Evolutionary conservation across 2,329 filamentous ascomycete genomes (phyloP).

Genomic region (Pseudogymnoascus sp.): DNA sequence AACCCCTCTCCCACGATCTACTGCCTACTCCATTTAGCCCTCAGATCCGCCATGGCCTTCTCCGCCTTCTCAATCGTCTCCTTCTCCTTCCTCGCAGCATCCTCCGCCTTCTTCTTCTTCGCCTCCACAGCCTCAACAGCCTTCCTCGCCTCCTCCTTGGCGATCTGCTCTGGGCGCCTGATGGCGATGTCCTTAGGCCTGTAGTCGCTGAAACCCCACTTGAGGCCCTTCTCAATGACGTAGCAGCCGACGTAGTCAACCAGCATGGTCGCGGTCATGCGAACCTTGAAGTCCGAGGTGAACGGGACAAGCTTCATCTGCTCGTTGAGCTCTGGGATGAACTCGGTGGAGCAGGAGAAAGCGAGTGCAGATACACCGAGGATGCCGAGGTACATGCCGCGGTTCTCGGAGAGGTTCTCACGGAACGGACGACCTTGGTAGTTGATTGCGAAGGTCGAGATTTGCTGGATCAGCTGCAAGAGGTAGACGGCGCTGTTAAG

Average conservation of each 20-base stretch:
- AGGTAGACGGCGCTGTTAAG: conserved; percentile 97
- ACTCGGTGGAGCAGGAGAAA: conserved; percentile 90
- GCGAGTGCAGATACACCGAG: conserved; percentile 82
- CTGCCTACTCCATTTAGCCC: conserved; percentile 11
- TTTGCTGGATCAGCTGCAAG: conserved; percentile 95
- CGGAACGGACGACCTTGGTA: conserved; percentile 98
- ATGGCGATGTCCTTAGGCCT: conserved; percentile 87
- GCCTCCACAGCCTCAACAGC: conserved; percentile 42
- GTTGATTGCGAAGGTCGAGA: conserved; percentile 98
- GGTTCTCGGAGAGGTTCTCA: conserved; percentile 90
- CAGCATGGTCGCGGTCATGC: conserved; percentile 76
- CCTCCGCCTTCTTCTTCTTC: conserved; percentile 40
- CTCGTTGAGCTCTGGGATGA: conserved; percentile 90
- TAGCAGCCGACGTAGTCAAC: conserved; percentile 83
- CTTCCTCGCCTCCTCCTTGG: conserved; percentile 63
- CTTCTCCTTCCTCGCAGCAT: conserved; percentile 44
- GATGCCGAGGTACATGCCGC: conserved; percentile 96
- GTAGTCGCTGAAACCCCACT: conserved; percentile 81
- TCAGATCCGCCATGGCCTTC: conserved; percentile 42
- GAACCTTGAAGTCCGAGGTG: conserved; percentile 76
- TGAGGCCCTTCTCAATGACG: conserved; percentile 77
- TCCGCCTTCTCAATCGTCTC: conserved; percentile 46
- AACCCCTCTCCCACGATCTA: background rate
- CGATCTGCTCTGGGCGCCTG: conserved; percentile 76
- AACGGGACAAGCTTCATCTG: conserved; percentile 90